These are phyloP conservation scores for Bipolaris zeicola DNA, from an alignment of 2,329 filamentous ascomycete species.

Conservation along the genomic window DNA sequence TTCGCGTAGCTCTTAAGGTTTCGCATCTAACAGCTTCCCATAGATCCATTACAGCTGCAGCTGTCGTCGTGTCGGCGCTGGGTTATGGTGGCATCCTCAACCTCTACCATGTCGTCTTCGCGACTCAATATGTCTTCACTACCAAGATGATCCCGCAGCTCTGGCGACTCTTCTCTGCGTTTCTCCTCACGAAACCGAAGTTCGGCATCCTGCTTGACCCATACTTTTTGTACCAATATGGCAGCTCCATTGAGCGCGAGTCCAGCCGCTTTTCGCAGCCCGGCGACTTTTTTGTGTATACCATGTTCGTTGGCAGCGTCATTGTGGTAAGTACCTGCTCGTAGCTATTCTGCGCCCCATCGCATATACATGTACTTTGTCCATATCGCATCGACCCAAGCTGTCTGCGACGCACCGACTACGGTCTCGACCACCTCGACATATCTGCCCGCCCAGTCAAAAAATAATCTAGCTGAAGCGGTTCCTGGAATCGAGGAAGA, in stretches of 20 bases:
- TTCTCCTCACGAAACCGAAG: constrained; percentile 62
- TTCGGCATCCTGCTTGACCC: constrained; percentile 72
- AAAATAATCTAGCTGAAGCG: constrained; percentile 55
- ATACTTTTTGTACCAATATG: constrained; percentile 79
- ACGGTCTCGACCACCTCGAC: constrained; percentile 59
- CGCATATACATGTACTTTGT: constrained; percentile 12
- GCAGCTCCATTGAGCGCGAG: constrained; percentile 72
- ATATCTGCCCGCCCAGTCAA: constrained; percentile 60
- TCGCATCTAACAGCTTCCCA: constrained; percentile 51
- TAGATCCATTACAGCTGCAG: constrained; percentile 71
- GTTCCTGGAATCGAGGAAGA: constrained; percentile 62
- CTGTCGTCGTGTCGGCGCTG: constrained; percentile 66
- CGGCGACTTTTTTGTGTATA: constrained; percentile 81
- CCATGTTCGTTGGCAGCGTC: constrained; percentile 71
- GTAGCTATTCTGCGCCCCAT: constrained; percentile 34
- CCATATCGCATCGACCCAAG: constrained; percentile 25
- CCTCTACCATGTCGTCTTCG: constrained; percentile 60
- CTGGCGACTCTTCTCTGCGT: constrained; percentile 64
- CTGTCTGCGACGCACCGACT: constrained; percentile 22
- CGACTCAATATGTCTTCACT: constrained; percentile 59
- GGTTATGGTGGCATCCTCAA: constrained; percentile 64
- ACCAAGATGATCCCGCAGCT: constrained; percentile 60
- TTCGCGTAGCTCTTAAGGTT: constrained; percentile 2
- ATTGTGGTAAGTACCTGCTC: constrained; percentile 73
- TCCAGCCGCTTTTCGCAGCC: constrained; percentile 74